Conservation (phyloP, 768 basidiomycete species). For the Strobilomyces confusus region DNA sequence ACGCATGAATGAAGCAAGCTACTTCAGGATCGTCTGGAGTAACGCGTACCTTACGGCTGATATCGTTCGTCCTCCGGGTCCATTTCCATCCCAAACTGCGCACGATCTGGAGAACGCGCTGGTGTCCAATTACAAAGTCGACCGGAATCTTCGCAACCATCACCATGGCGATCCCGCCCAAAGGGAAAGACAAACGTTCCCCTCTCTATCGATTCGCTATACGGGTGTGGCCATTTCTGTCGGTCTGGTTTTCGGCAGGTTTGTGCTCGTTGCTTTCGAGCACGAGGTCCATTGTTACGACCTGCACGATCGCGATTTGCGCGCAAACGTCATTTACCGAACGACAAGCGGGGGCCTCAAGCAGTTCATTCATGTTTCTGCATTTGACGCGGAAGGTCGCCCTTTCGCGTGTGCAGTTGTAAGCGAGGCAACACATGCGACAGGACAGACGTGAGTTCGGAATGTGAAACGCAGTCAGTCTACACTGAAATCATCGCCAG, state of each 20-base stretch:
- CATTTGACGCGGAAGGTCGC: neutral
- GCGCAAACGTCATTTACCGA: neutral
- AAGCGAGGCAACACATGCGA: neutral
- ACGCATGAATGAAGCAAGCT: conserved; percentile 4
- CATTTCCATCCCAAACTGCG: conserved; percentile 11
- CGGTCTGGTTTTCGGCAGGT: conserved; percentile 15
- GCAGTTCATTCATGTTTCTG: neutral
- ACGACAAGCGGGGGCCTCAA: neutral
- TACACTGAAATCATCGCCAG: conserved; percentile 3
- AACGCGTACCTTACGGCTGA: conserved; percentile 9
- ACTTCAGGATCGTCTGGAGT: conserved; percentile 14
- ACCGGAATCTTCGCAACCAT: conserved; percentile 3
- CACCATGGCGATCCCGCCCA: neutral
- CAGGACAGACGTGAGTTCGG: neutral
- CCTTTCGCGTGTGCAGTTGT: neutral
- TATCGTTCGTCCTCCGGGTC: conserved; percentile 19
- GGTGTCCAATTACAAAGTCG: conserved; percentile 7
- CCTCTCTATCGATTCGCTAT: conserved; percentile 6
- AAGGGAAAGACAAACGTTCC: neutral
- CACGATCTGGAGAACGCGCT: conserved; percentile 14
- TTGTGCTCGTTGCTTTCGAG: conserved; percentile 11
- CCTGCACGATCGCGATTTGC: neutral
- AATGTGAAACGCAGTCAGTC: too few species aligned
- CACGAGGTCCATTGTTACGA: conserved; percentile 9
- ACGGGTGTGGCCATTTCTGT: neutral